These are phyloP conservation scores for Phytophthora melonis DNA, from an alignment of 352 stramenopile species.

Conservation along the genomic window DNA sequence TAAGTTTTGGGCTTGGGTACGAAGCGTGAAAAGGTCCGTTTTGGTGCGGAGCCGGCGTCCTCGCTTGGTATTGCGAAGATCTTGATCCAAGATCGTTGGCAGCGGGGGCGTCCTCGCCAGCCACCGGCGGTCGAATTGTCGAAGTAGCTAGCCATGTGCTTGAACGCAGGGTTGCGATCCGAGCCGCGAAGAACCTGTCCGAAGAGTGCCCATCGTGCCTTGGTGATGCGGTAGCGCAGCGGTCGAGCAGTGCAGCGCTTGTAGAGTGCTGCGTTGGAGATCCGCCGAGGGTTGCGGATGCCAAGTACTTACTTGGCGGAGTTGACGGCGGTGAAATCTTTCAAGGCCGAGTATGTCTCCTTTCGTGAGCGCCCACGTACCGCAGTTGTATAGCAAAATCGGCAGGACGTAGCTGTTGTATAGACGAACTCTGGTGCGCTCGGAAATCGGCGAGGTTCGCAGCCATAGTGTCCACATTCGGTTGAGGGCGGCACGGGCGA, in stretches of 20 bases:
- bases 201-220: neutral
- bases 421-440: neutral
- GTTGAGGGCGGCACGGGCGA: too few species aligned
- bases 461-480: too few species aligned
- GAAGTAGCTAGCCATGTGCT: neutral
- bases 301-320: too few species aligned
- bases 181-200: neutral
- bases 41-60: neutral
- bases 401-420: neutral
- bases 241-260: neutral
- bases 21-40: neutral
- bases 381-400: conserved; percentile 1
- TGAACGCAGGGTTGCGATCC: neutral
- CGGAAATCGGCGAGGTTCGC: neutral
- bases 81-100: neutral
- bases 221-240: neutral
- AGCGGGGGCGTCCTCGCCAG: neutral
- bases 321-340: too few species aligned
- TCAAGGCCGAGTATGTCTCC: too few species aligned
- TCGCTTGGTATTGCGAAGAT: neutral
- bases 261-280: too few species aligned
- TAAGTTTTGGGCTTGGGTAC: neutral
- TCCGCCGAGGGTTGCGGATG: too few species aligned
- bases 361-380: too few species aligned
- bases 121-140: neutral